Conservation (phyloP, 208 protist species). For the Acanthamoeba triangularis region DNA sequence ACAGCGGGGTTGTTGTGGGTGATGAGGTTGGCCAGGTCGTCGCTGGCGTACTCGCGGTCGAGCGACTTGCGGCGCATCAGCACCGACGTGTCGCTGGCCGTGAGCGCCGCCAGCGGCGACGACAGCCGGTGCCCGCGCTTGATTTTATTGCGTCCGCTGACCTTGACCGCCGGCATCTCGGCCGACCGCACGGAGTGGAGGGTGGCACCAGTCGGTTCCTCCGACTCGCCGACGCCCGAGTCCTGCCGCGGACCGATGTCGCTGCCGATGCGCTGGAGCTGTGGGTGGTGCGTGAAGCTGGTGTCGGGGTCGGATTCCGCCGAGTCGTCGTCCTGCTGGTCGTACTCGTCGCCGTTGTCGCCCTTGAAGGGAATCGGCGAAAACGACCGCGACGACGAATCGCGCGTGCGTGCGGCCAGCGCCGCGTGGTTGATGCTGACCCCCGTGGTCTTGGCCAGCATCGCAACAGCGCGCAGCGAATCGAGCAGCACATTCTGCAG, state of each 20-base stretch:
- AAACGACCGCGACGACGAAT: background rate
- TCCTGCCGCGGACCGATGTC: background rate
- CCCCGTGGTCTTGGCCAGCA: background rate
- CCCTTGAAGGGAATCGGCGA: background rate
- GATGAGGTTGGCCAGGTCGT: background rate
- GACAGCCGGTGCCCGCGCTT: background rate
- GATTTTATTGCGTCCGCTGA: background rate
- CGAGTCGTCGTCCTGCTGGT: too few relatives aligned
- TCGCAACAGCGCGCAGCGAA: background rate
- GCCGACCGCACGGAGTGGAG: background rate
- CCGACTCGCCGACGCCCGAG: background rate
- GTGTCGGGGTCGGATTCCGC: too few relatives aligned
- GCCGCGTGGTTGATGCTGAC: background rate
- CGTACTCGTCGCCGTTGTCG: background rate
- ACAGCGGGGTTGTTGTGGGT: background rate
- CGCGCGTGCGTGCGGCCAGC: background rate
- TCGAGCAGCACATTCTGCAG: constrained; percentile 14
- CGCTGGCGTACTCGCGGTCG: background rate
- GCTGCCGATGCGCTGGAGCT: too few relatives aligned
- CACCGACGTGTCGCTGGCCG: background rate
- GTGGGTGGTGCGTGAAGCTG: too few relatives aligned
- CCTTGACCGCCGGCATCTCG: background rate
- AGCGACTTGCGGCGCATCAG: background rate
- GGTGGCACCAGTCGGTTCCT: background rate
- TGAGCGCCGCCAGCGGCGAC: background rate